Base-by-base conservation (phyloP, 352 stramenopile species). In the Globisporangium alternatum region DNA sequence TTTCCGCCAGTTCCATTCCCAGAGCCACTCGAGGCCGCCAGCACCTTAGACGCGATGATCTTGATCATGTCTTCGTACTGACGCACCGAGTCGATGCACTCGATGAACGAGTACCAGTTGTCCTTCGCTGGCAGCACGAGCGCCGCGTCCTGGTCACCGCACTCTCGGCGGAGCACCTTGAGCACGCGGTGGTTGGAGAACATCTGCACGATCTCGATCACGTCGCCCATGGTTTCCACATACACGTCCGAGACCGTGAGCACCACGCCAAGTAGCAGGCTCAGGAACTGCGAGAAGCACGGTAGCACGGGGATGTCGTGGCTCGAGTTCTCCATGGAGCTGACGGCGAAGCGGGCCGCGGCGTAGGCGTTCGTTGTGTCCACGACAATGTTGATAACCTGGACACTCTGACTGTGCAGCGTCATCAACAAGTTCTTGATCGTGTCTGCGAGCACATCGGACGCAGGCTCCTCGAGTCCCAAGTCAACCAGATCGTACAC, bases 11-110 rank as follows among this genome's bases (percentile, higher is more conserved):
- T 41, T 15, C 35, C 35, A 12, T 15, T 41, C 35, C 35, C 35
- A 0, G 52, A 12, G 8, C 35, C 49, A 28, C 48, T 58, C 2
- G 66, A 72, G 0, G 72, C 76, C 30, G 71, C 64, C 28, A 79
- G 56, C 43, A 85, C 76, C 64, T 88, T 88, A 0, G 75, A 78
- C 5, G 81, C 76, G 39, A 93, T 88, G 47, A 90, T 89, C 67
- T 93, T 93, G 67, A 93, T 89, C 81, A 90, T 87, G 44, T 93
- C 83, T 69, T 91, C 81, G 62, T 87, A 91, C 56, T 93, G 83
- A 8, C 81, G 80, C 60, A 91, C 77, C 5, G 80, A 93, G 68
- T 93, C 81, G 15, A 93, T 78, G 62, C 78, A 79, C 67, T 93
- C 83, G 53, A 93, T 89, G 44, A 93, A 93, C 8, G 83, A 90